Evolutionary conservation across 2,329 filamentous ascomycete species (phyloP).

Genomic region (Alternaria gansuensis): DNA sequence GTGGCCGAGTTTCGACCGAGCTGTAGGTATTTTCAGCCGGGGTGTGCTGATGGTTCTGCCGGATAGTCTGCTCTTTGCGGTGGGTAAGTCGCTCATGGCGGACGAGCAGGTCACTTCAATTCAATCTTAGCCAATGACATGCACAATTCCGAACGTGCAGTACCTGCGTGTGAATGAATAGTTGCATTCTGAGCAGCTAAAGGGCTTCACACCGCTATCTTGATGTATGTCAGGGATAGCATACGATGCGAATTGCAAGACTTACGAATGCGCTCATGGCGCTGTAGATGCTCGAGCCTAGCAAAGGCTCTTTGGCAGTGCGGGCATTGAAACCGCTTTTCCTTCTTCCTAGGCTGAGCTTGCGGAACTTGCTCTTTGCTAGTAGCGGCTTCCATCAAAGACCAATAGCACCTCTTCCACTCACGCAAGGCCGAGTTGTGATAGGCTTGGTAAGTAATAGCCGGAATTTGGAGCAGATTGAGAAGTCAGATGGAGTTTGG

Average conservation of each 20-base stretch:
- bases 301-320: constrained; percentile 48
- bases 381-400: constrained; percentile 35
- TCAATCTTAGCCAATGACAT: not conserved
- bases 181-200: constrained; percentile 53
- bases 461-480: constrained; percentile 11
- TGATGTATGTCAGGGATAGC: constrained; percentile 21
- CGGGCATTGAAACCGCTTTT: constrained; percentile 48
- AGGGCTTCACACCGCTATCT: constrained; percentile 56
- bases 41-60: constrained; percentile 20
- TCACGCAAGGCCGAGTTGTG: constrained; percentile 10
- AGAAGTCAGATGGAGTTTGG: constrained; percentile 21
- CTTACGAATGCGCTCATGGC: constrained; percentile 54
- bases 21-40: constrained; percentile 19
- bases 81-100: constrained; percentile 55
- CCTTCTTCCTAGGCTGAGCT: constrained; percentile 43
- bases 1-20: constrained; percentile 30
- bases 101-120: constrained; percentile 52
- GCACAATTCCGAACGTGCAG: not conserved
- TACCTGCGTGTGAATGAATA: constrained; percentile 56
- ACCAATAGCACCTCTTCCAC: constrained; percentile 11
- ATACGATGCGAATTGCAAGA: not conserved
- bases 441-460: constrained; percentile 6
- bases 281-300: constrained; percentile 54
- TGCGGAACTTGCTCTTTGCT: constrained; percentile 27
- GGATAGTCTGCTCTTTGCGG: constrained; percentile 37